phyloP scores from a whole-genome alignment of 768 basidiomycete species.

The Pluteus cervinus region DNA sequence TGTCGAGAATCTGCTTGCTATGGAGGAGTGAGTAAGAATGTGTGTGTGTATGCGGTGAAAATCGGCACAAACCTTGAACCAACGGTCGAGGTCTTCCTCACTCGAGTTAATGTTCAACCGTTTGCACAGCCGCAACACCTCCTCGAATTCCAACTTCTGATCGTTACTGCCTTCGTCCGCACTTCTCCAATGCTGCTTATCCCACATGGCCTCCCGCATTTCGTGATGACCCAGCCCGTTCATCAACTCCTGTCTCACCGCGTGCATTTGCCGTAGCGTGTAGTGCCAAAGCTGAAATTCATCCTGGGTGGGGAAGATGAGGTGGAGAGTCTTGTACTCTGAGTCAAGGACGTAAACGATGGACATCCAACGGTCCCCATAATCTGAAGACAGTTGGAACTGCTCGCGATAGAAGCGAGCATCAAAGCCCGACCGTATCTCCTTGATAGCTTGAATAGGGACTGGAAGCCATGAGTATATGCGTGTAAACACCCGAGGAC shows the following conservation, averaged over 20 bases:
- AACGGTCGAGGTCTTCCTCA: slow-evolving; percentile 46
- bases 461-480: slow-evolving; percentile 37
- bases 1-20: slow-evolving; percentile 63
- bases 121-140: slow-evolving; percentile 68
- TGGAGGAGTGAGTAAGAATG: slow-evolving; percentile 5
- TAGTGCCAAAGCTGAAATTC: slow-evolving; percentile 50
- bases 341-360: slow-evolving; percentile 79
- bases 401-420: slow-evolving; percentile 73
- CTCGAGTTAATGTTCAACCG: slow-evolving; percentile 65
- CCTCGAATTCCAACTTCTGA: slow-evolving; percentile 62
- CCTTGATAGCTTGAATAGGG: slow-evolving; percentile 83
- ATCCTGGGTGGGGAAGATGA: slow-evolving; percentile 63
- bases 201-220: slow-evolving; percentile 72
- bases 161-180: slow-evolving; percentile 52
- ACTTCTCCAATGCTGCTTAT: slow-evolving; percentile 79
- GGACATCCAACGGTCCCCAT: slow-evolving; percentile 79
- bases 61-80: slow-evolving; percentile 50
- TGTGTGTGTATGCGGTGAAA: no score
- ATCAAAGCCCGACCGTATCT: slow-evolving; percentile 74
- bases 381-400: slow-evolving; percentile 60
- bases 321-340: slow-evolving; percentile 80
- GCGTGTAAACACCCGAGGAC: background rate
- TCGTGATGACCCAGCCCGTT: slow-evolving; percentile 63
- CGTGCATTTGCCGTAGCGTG: slow-evolving; percentile 61
- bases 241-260: slow-evolving; percentile 72